Conservation (phyloP, 2,329 filamentous ascomycete species). For the Fusarium subtropicale region DNA sequence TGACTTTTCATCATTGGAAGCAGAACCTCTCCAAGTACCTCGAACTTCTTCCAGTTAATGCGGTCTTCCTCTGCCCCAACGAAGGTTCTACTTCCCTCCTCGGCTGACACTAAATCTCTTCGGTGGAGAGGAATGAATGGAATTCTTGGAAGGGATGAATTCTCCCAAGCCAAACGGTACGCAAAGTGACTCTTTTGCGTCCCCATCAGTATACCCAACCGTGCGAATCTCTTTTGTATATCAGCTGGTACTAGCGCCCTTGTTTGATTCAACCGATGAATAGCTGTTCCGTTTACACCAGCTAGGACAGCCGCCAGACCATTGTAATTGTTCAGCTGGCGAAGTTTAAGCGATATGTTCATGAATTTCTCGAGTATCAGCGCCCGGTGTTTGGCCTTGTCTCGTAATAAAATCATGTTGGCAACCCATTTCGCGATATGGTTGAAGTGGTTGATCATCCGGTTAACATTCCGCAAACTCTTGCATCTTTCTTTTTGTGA, state of each 20-base stretch:
- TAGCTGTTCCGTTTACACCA: constrained; percentile 87
- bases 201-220: constrained; percentile 91
- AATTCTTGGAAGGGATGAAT: constrained; percentile 88
- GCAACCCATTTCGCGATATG: constrained; percentile 85
- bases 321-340: constrained; percentile 97
- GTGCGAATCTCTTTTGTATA: constrained; percentile 85
- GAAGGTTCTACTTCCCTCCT: constrained; percentile 92
- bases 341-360: constrained; percentile 85
- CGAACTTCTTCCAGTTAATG: constrained; percentile 99
- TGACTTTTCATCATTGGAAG: constrained; percentile 93
- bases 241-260: constrained; percentile 77
- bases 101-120: constrained; percentile 89
- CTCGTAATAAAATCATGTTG: constrained; percentile 86
- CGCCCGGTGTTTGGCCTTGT: constrained; percentile 95
- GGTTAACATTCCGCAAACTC: constrained; percentile 86
- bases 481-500: constrained; percentile 80
- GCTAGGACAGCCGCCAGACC: constrained; percentile 93
- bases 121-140: constrained; percentile 92
- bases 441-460: constrained; percentile 94
- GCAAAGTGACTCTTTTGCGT: constrained; percentile 92
- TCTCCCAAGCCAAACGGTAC: constrained; percentile 98
- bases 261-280: constrained; percentile 86
- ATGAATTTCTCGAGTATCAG: constrained; percentile 96
- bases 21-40: constrained; percentile 92
- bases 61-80: constrained; percentile 77